Evolutionary conservation across 345 rosid species (phyloP).

Genomic region (Brassica rapa): DNA sequence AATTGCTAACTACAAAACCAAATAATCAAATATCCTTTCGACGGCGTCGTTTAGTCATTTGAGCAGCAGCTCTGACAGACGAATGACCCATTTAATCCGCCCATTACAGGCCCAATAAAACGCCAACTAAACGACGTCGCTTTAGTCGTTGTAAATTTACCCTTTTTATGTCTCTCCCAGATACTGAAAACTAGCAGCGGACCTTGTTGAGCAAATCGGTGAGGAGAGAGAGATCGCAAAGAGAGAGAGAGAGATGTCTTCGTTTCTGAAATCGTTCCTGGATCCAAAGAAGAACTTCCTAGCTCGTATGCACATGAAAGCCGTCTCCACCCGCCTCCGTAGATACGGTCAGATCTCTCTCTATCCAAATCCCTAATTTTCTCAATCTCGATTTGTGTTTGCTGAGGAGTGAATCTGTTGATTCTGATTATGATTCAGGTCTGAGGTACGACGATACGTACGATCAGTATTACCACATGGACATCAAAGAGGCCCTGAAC

Average conservation of each 20-base stretch:
- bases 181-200: conserved; percentile 1
- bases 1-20: neutral
- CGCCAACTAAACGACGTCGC: neutral
- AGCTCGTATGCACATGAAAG: conserved; percentile 43
- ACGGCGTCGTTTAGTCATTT: neutral
- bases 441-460: conserved; percentile 88
- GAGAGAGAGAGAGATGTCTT: conserved; percentile 18
- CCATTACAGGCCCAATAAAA: neutral
- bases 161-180: conserved; percentile 1
- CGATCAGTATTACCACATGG: conserved; percentile 81
- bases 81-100: neutral
- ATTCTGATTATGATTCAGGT: conserved; percentile 47
- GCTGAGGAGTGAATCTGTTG: neutral
- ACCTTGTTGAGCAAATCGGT: neutral
- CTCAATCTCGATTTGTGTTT: conserved; percentile 22
- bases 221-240: neutral
- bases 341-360: conserved; percentile 41
- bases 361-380: conserved; percentile 24
- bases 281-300: conserved; percentile 44
- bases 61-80: neutral
- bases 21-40: neutral
- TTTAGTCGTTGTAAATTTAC: neutral
- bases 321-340: conserved; percentile 39
- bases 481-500: conserved; percentile 82
- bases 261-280: conserved; percentile 34